phyloP scores from a whole-genome alignment of 2,329 filamentous ascomycete genomes.

The Cladosporium sp. region DNA sequence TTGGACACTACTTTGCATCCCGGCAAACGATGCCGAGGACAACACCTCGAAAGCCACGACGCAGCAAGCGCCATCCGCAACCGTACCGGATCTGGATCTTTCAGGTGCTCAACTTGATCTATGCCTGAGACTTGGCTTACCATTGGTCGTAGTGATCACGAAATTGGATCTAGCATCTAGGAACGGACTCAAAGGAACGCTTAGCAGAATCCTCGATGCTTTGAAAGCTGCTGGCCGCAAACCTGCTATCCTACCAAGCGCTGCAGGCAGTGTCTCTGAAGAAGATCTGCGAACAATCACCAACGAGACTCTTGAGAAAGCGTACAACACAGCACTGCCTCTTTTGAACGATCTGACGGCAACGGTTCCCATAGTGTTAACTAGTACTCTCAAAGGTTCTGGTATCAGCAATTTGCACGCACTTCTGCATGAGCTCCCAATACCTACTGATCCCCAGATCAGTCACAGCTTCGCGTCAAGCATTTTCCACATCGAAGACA shows the following conservation, averaged over 20 bases:
- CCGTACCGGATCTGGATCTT: slow-evolving; percentile 62
- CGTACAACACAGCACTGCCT: slow-evolving; percentile 53
- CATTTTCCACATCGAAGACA: slow-evolving; percentile 88
- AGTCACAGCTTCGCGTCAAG: neutral
- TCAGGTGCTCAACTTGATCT: slow-evolving; percentile 79
- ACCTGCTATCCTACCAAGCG: slow-evolving; percentile 66
- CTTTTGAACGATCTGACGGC: slow-evolving; percentile 49
- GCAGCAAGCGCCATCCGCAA: slow-evolving; percentile 34
- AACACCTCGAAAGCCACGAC: slow-evolving; percentile 42
- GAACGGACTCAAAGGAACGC: slow-evolving; percentile 64
- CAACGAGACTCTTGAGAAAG: slow-evolving; percentile 58
- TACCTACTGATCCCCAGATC: slow-evolving; percentile 43
- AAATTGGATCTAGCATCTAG: slow-evolving; percentile 87
- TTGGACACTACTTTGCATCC: slow-evolving; percentile 86
- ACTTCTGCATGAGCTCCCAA: slow-evolving; percentile 72
- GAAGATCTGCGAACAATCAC: slow-evolving; percentile 60
- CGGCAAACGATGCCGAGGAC: slow-evolving; percentile 69
- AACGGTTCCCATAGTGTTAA: slow-evolving; percentile 80
- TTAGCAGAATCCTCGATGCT: slow-evolving; percentile 72
- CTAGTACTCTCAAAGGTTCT: slow-evolving; percentile 80
- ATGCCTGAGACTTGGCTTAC: slow-evolving; percentile 76
- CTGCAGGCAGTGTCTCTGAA: slow-evolving; percentile 31
- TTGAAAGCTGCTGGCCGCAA: slow-evolving; percentile 74
- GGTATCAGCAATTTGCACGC: slow-evolving; percentile 83
- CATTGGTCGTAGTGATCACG: slow-evolving; percentile 80